Percentiles rank a stretch among this genome's conserved stretches.
Conservation (phyloP, 1,139 yeast genomes). For the Scheffersomyces cryptocercus region DNA sequence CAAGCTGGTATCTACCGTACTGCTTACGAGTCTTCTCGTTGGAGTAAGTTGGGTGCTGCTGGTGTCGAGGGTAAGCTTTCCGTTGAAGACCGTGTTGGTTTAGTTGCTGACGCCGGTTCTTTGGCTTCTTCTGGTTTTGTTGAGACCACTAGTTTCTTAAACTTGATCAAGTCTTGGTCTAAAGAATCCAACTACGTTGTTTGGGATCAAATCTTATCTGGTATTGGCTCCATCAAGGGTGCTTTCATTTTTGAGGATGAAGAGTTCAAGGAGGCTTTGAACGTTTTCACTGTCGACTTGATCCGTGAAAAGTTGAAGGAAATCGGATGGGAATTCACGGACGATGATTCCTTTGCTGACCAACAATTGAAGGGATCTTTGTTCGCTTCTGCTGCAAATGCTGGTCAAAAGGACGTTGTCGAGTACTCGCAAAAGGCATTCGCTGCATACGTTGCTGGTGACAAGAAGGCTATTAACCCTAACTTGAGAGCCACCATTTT, state of each 20-base stretch:
- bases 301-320: conserved; percentile 57
- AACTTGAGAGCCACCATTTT: conserved; percentile 76
- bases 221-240: conserved; percentile 54
- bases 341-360: conserved; percentile 64
- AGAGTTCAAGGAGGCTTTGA: conserved; percentile 54
- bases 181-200: conserved; percentile 71
- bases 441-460: conserved; percentile 61
- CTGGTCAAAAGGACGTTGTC: conserved; percentile 58
- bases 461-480: conserved; percentile 68
- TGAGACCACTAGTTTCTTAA: conserved; percentile 63
- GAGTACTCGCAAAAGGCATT: conserved; percentile 59
- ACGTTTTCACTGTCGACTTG: conserved; percentile 59
- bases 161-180: conserved; percentile 68
- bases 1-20: conserved; percentile 85
- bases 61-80: conserved; percentile 66
- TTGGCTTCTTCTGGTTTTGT: conserved; percentile 74
- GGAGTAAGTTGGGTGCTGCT: conserved; percentile 72
- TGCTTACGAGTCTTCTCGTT: conserved; percentile 71
- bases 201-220: conserved; percentile 69
- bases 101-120: conserved; percentile 80
- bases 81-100: conserved; percentile 83
- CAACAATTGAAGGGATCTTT: conserved; percentile 76
- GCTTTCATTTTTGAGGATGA: conserved; percentile 75
- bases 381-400: conserved; percentile 66
- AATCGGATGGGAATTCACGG: conserved; percentile 70